Base-by-base conservation (phyloP, 495 filamentous ascomycete species). In the Pyrenopolyporus hunteri region DNA sequence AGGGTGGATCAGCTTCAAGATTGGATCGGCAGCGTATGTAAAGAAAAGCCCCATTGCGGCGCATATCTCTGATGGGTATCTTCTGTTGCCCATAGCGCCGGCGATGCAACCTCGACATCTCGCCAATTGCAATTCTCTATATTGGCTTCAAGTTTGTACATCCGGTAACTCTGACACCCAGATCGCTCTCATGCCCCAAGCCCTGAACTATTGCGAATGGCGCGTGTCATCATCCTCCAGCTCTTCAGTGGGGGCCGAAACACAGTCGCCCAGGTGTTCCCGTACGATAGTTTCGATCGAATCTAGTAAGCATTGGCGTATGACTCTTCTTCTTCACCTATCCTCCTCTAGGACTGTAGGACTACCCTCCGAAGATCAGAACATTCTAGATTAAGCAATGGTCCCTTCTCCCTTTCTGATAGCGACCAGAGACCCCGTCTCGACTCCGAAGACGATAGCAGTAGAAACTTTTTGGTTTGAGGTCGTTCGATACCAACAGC, bases 21-120 rank as follows among this genome's bases (percentile, higher is more conserved):
- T 50, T 2, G 63, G 63, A 23, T 67, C 63, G 11, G 58, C 63
- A 22, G 52, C 52, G n/a, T n/a, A n/a, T n/a, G n/a, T 40, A 63
- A 16, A 67, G 37, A 17, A 67, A 57, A 23, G 63, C 39, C 0
- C 25, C 53, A 10, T 63, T 53, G 4, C 42, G 29, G 4, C 63
- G 58, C 8, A 62, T 26, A 14, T 67, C 16, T 1, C 8, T 1
- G 4, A 59, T 13, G 2, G 52, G 52, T 7, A 62, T 50, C 25
- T n/a, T n/a, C n/a, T n/a, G n/a, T n/a, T n/a, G n/a, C n/a, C n/a
- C n/a, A n/a, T n/a, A n/a, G n/a, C n/a, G n/a, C n/a, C n/a, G n/a
- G n/a, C n/a, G n/a, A n/a, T n/a, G n/a, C n/a, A n/a, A n/a, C n/a
- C n/a, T n/a, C n/a, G 0, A 57, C 3, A 8, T 52, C 33, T 6